phyloP scores from a whole-genome alignment of 2,329 filamentous ascomycete species.

The Beauveria australis region DNA sequence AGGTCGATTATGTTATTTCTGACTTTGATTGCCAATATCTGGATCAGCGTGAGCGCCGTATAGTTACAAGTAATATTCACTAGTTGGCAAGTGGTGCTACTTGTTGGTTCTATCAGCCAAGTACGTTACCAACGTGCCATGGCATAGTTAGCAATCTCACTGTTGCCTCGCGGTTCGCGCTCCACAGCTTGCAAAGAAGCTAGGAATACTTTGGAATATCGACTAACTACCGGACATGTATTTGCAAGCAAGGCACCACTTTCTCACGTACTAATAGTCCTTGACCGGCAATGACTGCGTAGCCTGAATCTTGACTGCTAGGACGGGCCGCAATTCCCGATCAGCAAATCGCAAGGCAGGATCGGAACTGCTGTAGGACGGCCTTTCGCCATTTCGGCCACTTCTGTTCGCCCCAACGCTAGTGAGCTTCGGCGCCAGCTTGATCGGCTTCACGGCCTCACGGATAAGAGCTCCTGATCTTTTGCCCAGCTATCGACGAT shows the following conservation, averaged over 20 bases:
- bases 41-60: too few relatives aligned
- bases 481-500: not conserved
- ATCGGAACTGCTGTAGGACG: not conserved
- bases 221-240: too few relatives aligned
- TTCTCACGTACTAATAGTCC: not conserved
- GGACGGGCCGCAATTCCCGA: not conserved
- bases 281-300: too few relatives aligned
- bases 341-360: not conserved
- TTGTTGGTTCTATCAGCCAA: too few relatives aligned
- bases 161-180: too few relatives aligned
- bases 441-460: not conserved
- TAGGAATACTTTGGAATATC: too few relatives aligned
- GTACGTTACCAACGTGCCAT: too few relatives aligned
- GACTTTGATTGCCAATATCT: too few relatives aligned
- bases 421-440: not conserved
- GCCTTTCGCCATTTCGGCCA: conserved; percentile 1
- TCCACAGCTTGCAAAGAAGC: too few relatives aligned
- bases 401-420: not conserved
- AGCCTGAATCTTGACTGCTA: not conserved
- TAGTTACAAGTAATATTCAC: too few relatives aligned
- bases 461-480: not conserved
- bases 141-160: too few relatives aligned
- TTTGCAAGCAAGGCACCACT: not conserved
- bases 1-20: accelerated
- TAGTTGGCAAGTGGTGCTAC: too few relatives aligned